Conservation (phyloP, 2,329 filamentous ascomycete genomes). For the Neopestalotiopsis rosae region DNA sequence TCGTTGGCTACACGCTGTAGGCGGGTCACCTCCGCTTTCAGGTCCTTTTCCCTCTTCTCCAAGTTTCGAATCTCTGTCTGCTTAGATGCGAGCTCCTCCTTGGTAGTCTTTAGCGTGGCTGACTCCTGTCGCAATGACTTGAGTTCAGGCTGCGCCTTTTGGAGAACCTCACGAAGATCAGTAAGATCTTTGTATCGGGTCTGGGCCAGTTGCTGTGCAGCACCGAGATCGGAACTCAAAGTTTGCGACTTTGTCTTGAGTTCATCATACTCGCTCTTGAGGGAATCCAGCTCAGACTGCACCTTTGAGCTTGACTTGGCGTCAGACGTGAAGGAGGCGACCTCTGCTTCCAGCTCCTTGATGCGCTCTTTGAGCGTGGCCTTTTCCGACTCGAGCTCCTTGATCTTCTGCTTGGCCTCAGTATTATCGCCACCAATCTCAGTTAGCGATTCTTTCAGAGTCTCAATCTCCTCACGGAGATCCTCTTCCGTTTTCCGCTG, state of each 20-base stretch:
- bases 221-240: constrained; percentile 82
- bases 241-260: constrained; percentile 72
- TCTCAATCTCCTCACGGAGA: constrained; percentile 84
- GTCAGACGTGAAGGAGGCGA: constrained; percentile 46
- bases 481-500: constrained; percentile 79
- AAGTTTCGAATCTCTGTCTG: constrained; percentile 71
- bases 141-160: constrained; percentile 87
- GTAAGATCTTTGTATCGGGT: constrained; percentile 87
- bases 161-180: constrained; percentile 78
- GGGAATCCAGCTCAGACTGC: constrained; percentile 62
- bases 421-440: constrained; percentile 84
- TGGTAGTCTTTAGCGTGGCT: constrained; percentile 72
- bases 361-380: constrained; percentile 67
- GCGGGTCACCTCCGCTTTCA: constrained; percentile 74
- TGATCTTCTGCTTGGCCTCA: constrained; percentile 77
- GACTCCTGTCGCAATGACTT: constrained; percentile 80
- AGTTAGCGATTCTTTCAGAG: constrained; percentile 78
- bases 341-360: constrained; percentile 72
- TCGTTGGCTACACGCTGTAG: constrained; percentile 74
- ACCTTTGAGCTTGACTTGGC: constrained; percentile 58
- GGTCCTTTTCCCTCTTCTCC: constrained; percentile 82
- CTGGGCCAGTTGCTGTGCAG: constrained; percentile 85
- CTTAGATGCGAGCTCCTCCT: constrained; percentile 71
- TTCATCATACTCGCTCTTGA: constrained; percentile 65
- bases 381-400: constrained; percentile 75